These are phyloP conservation scores for Lithocarpus polystachyus DNA, from an alignment of 306 rosid genomes.

Conservation along the genomic window DNA sequence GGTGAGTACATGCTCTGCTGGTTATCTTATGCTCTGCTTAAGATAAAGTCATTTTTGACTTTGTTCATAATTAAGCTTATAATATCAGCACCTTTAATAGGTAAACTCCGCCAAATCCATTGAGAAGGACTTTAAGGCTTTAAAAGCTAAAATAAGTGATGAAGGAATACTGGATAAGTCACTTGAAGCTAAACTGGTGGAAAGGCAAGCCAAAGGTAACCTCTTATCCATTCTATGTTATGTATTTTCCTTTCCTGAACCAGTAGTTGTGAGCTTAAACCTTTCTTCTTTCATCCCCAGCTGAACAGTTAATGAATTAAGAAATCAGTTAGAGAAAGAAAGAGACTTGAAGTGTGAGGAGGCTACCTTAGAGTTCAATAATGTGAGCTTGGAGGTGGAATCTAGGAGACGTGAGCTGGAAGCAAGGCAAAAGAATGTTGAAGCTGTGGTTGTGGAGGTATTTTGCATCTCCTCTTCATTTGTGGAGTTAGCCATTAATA, in stretches of 20 bases:
- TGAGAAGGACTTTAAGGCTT: constrained; percentile 68
- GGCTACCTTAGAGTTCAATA: constrained; percentile 43
- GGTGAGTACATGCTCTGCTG: constrained; percentile 36
- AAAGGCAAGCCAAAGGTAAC: constrained; percentile 65
- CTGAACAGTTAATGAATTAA: constrained; percentile 52
- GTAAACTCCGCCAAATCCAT: constrained; percentile 67
- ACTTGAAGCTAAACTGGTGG: constrained; percentile 71
- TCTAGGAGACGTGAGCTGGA: constrained; percentile 56
- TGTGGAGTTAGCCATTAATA: background rate
- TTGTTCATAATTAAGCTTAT: background rate
- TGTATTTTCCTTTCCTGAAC: constrained; percentile 6
- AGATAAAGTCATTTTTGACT: background rate
- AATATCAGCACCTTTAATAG: constrained; percentile 33
- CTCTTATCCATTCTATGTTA: constrained; percentile 19
- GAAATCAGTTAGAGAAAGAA: constrained; percentile 60
- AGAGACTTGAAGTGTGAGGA: constrained; percentile 47
- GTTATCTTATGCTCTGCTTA: constrained; percentile 9
- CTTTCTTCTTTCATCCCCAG: constrained; percentile 34
- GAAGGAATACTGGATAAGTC: constrained; percentile 67
- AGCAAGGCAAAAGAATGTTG: constrained; percentile 60
- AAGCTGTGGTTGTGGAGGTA: constrained; percentile 66
- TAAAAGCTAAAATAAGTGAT: constrained; percentile 67
- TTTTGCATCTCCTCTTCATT: constrained; percentile 2
- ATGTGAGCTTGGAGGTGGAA: constrained; percentile 53
- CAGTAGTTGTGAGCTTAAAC: constrained; percentile 4